Percentiles rank a stretch among this genome's conserved stretches.
These are phyloP conservation scores for Botrytis squamosa DNA, from an alignment of 2,329 filamentous ascomycete species.

Conservation along the genomic window DNA sequence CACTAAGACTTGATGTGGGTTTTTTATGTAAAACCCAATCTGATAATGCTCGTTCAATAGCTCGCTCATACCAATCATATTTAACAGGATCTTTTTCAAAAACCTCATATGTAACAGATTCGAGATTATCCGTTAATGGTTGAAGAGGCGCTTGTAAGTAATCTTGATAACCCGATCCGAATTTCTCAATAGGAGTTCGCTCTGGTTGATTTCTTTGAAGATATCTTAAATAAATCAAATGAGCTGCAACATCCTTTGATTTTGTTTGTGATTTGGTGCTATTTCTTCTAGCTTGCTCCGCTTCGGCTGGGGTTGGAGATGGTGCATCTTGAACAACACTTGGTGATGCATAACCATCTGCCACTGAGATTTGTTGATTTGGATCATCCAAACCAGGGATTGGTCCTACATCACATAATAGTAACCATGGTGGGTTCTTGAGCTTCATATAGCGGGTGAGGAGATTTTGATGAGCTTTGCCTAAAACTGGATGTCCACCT, in stretches of 20 bases:
- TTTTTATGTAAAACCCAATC: slow-evolving; percentile 75
- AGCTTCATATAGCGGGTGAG: slow-evolving; percentile 63
- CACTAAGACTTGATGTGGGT: slow-evolving; percentile 69
- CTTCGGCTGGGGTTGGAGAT: slow-evolving; percentile 63
- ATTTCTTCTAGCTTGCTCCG: slow-evolving; percentile 52
- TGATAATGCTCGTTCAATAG: slow-evolving; percentile 73
- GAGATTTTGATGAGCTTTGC: slow-evolving; percentile 59
- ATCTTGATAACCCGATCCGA: slow-evolving; percentile 81
- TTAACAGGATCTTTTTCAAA: slow-evolving; percentile 99
- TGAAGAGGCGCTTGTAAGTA: slow-evolving; percentile 95
- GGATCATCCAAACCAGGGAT: slow-evolving; percentile 40
- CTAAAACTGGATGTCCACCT: slow-evolving; percentile 60
- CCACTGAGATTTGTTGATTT: slow-evolving; percentile 32
- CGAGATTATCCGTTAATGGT: slow-evolving; percentile 91
- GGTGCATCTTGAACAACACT: slow-evolving; percentile 43
- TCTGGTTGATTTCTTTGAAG: slow-evolving; percentile 79
- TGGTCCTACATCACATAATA: slow-evolving; percentile 64
- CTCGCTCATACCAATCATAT: slow-evolving; percentile 91
- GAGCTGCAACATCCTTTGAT: slow-evolving; percentile 55
- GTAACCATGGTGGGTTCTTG: slow-evolving; percentile 60
- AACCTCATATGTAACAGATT: slow-evolving; percentile 96
- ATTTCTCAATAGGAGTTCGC: slow-evolving; percentile 60
- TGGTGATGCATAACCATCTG: slow-evolving; percentile 42
- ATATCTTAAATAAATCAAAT: slow-evolving; percentile 80
- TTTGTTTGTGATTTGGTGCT: slow-evolving; percentile 45